A percentile compares a stretch with the other conserved stretches of the same genome.
phyloP scores from a whole-genome alignment of 169 alveolate species.

The Cyclospora cayetanensis region DNA sequence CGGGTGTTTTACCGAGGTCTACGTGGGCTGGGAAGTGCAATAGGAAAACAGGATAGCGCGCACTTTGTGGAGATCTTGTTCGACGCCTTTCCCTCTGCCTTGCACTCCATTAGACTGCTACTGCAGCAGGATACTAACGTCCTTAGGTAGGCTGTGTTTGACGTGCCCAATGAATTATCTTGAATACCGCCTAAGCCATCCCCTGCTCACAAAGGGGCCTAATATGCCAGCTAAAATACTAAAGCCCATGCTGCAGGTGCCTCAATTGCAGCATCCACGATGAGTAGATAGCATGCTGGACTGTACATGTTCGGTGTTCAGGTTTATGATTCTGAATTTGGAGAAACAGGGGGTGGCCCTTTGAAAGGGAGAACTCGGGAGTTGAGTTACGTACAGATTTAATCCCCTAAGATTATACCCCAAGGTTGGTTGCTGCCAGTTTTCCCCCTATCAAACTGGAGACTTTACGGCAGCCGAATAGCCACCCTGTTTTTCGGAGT shows the following conservation, averaged over 20 bases:
- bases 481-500: too few relatives aligned
- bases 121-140: conserved; percentile 1
- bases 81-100: not conserved
- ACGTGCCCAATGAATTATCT: too few relatives aligned
- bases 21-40: not conserved
- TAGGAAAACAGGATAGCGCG: not conserved
- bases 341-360: not conserved
- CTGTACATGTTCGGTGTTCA: not conserved
- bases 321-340: not conserved
- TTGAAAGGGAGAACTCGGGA: too few relatives aligned
- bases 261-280: not conserved
- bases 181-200: too few relatives aligned
- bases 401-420: too few relatives aligned
- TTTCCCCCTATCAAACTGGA: too few relatives aligned
- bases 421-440: too few relatives aligned
- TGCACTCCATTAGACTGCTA: not conserved
- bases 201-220: too few relatives aligned
- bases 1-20: conserved; percentile 7
- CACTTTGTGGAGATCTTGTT: not conserved
- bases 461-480: too few relatives aligned
- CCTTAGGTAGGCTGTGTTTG: too few relatives aligned
- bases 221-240: too few relatives aligned
- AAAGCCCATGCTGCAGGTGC: not conserved
- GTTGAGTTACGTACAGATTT: too few relatives aligned
- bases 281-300: not conserved